phyloP scores from a whole-genome alignment of 1,284 basidiomycete genomes.

The Megacollybia platyphylla region DNA sequence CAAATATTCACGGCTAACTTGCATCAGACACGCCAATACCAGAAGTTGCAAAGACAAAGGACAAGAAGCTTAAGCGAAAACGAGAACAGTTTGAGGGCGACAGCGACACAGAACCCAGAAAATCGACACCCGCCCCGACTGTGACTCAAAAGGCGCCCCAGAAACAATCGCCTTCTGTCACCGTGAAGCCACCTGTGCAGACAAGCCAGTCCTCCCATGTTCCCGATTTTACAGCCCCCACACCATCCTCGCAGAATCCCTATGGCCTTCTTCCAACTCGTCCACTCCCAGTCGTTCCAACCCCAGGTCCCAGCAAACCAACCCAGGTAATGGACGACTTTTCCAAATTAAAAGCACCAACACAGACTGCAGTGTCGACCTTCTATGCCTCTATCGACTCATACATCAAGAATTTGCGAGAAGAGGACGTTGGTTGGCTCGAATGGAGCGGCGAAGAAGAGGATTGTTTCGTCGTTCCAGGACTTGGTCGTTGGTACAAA shows the following conservation, averaged over 20 bases:
- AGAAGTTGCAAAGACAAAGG: neutral
- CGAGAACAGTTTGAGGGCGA: constrained; percentile 57
- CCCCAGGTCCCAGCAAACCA: constrained; percentile 69
- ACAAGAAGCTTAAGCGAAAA: constrained; percentile 80
- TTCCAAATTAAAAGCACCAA: constrained; percentile 65
- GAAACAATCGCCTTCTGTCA: constrained; percentile 17
- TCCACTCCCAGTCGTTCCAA: constrained; percentile 51
- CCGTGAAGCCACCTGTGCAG: neutral
- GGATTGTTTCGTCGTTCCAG: constrained; percentile 77
- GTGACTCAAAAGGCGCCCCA: constrained; percentile 7
- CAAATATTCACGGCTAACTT: neutral
- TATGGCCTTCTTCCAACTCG: constrained; percentile 52
- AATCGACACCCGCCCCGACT: constrained; percentile 32
- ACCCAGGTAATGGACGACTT: constrained; percentile 80
- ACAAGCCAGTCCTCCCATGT: constrained; percentile 4
- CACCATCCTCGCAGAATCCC: constrained; percentile 12
- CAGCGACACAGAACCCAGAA: constrained; percentile 20
- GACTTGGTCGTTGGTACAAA: constrained; percentile 79
- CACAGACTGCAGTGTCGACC: constrained; percentile 53
- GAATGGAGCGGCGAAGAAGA: constrained; percentile 81
- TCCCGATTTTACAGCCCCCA: constrained; percentile 17
- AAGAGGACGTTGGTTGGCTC: constrained; percentile 86
- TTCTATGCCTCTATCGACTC: constrained; percentile 82
- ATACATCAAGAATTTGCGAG: constrained; percentile 74
- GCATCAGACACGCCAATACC: neutral